Evolutionary conservation across 371 early-diverging fungal species (phyloP), one percentile per base, ranked within the genome.

Genomic region (Chytridium lagenaria): DNA sequence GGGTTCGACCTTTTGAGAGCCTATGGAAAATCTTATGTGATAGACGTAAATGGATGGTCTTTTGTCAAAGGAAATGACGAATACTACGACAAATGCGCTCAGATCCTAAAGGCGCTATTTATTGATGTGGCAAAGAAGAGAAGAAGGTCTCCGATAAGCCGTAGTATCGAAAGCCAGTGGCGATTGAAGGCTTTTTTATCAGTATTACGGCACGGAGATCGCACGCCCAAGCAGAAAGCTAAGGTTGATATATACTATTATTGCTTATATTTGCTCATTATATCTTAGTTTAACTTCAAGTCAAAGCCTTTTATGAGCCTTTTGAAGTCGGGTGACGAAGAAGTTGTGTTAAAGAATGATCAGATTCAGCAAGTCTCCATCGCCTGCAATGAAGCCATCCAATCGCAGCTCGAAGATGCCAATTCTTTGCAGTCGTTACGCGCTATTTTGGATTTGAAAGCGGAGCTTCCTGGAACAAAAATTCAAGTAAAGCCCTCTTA

Each of bases 31-130:
- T 94, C 96, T 1, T 94, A 92, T 80, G 97, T 98, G 10, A 97
- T 99, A 77, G 99, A 99, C 81, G 98, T 99, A 67, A 99, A 99
- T 76, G 99, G 99, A 10, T 99, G 99, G 99, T 95, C 95, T 33
- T 99, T 99, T 85, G 99, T 99, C 63, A 99, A 99, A 81, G 97
- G 96, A 68, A 96, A 93, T 77, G 91, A 92, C 59, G 86, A 90
- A 23, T 99, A 99, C 79, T 98, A 97, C 79, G 95, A 94, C 77
- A 87, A 89, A 49, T 94, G 95, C 51, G 92, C 97, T 0, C 74
- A 72, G 12, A 88, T 93, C 28, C 80, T 98, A 30, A 89, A 90
- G 44, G 87, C 89, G 0, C 77, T 90, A 68, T 93, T 93, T 74
- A 75, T 90, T 50, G 82, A 87, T 49, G 90, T 87, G 26, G 84